phyloP scores from a whole-genome alignment of 2,329 filamentous ascomycete genomes.

The Pseudogymnoascus sp. region DNA sequence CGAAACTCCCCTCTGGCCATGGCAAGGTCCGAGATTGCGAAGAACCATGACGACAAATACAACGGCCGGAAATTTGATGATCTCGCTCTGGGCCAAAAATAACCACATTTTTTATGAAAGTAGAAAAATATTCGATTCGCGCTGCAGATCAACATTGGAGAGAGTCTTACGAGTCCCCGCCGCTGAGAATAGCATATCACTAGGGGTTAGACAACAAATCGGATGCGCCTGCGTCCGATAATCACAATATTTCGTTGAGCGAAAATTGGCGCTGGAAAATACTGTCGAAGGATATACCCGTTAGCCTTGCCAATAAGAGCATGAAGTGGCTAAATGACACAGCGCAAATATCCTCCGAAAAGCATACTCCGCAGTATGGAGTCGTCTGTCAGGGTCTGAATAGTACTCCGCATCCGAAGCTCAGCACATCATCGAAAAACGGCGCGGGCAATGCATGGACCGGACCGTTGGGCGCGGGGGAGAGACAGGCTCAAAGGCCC shows the following conservation, averaged over 20 bases:
- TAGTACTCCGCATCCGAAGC: neutral
- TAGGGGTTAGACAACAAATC: neutral
- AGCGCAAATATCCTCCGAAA: neutral
- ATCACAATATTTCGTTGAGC: neutral
- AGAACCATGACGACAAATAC: neutral
- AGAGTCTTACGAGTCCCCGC: neutral
- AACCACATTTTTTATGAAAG: slow-evolving; percentile 1
- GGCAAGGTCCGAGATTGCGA: neutral
- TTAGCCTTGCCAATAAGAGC: neutral
- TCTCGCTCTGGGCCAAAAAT: neutral
- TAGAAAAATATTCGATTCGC: neutral
- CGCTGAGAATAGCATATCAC: neutral
- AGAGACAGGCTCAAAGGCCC: slow-evolving; percentile 4
- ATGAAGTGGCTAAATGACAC: slow-evolving; percentile 6
- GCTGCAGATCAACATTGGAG: neutral
- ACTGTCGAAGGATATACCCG: neutral
- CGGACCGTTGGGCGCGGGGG: slow-evolving; percentile 2
- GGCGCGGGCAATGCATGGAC: neutral
- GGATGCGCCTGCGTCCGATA: neutral
- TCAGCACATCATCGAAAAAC: neutral
- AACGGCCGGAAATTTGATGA: neutral
- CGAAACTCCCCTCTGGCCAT: neutral
- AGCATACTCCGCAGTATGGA: neutral
- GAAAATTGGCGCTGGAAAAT: neutral
- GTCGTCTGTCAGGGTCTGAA: neutral